Percentiles rank a stretch among this genome's conserved stretches.
Conservation (phyloP, 1,139 yeast species). For the Nadsonia starkeyi-henricii region DNA sequence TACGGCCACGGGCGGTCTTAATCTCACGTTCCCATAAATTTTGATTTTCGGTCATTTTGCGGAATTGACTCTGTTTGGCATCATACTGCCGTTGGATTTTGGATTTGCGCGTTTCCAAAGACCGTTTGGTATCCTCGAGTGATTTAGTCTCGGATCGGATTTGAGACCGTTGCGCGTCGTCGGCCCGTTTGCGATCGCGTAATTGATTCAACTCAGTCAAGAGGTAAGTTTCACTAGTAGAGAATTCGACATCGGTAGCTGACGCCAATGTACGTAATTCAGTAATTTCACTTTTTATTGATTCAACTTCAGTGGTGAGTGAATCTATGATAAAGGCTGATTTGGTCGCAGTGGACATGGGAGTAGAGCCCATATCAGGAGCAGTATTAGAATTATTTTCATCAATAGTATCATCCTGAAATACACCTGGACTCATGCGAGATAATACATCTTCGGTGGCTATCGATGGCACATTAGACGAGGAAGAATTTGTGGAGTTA, state of each 20-base stretch:
- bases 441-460: too few relatives aligned
- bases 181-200: slow-evolving; percentile 32
- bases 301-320: slow-evolving; percentile 34
- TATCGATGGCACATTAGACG: too few relatives aligned
- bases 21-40: not conserved
- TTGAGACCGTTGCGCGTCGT: slow-evolving; percentile 35
- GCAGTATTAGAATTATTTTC: too few relatives aligned
- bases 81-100: slow-evolving; percentile 18
- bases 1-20: not conserved
- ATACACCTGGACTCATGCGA: too few relatives aligned
- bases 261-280: slow-evolving; percentile 29
- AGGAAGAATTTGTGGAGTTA: too few relatives aligned
- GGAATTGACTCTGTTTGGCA: not conserved
- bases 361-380: too few relatives aligned
- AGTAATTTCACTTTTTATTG: slow-evolving; percentile 35
- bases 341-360: not conserved
- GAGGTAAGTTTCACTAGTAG: slow-evolving; percentile 28
- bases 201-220: slow-evolving; percentile 30
- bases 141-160: slow-evolving; percentile 35
- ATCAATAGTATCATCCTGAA: too few relatives aligned
- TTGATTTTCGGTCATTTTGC: not conserved
- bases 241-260: slow-evolving; percentile 30
- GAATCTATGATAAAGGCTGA: slow-evolving; percentile 32
- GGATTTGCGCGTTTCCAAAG: slow-evolving; percentile 23
- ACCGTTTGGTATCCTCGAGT: slow-evolving; percentile 31